Evolutionary conservation across 371 early-diverging fungal species (phyloP), one percentile per base, ranked within the genome.

Genomic region (Mortierella sp.): DNA sequence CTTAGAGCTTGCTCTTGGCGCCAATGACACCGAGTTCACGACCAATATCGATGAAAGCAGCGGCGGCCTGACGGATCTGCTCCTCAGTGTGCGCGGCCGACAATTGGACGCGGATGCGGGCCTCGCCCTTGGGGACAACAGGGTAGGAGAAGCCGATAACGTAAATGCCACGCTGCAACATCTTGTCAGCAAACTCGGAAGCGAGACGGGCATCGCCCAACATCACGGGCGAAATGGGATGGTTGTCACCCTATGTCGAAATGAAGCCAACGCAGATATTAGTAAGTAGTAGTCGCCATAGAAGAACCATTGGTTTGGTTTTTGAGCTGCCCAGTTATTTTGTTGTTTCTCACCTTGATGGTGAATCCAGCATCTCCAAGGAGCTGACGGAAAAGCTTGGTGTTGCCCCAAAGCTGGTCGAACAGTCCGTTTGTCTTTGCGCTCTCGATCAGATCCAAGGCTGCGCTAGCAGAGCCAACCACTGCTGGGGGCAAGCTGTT

Each of bases 141-240:
- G 92, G 92, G 79, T 89, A 92, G 19, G 91, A 90, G 84, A 92
- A 92, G 11, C 90, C 92, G 66, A 92, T 78, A 40, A 92, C 92
- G 73, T 92, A 92, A 70, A 92, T 87, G 31, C 90, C 91, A 24
- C 86, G 87, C 63, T 76, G 77, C 65, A 90, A 80, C 92, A 92
- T 86, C 67, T 80, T 85, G 31, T 89, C 89, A 2, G 92, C 92
- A 86, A 92, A 90, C 68, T 81, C 67, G 8, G 87, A 43, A 14
- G 92, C 92, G 22, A 91, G 71, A 13, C 87, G 86, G 9, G 92
- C 92, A 68, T 92, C 92, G 37, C 90, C 91, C 48, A 92, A 74
- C 92, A 92, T 91, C 29, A 92, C 89, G 2, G 92, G 92, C 4
- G 87, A 74, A 50, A 92, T 92, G 22, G 92, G 90, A 40, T 92